Evolutionary conservation across 129 eudicot genomes (phyloP).

Genomic region (carrot (Daucus carota)): DH1_v3.0 NC_030382.2:57019001-57019500

Average conservation of each 20-base stretch:
- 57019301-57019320: background rate
- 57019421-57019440: constrained; percentile 93
- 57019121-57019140: background rate
- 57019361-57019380: constrained; percentile 69
- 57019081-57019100: background rate
- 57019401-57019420: constrained; percentile 90
- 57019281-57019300: background rate
- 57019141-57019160: background rate
- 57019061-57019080: background rate
- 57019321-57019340: background rate
- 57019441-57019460: constrained; percentile 84
- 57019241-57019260: background rate
- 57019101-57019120: background rate
- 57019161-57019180: background rate
- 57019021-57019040: background rate
- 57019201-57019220: background rate
- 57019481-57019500: constrained; percentile 87
- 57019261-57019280: background rate
- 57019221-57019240: background rate
- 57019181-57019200: background rate
- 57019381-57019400: constrained; percentile 80
- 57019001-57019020: background rate
- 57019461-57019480: constrained; percentile 88
- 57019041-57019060: background rate
- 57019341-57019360: constrained; percentile 54